Percentiles rank a stretch among this genome's conserved stretches.
Conservation (phyloP, 352 stramenopile genomes). For the Poterioochromonas sp. region DNA sequence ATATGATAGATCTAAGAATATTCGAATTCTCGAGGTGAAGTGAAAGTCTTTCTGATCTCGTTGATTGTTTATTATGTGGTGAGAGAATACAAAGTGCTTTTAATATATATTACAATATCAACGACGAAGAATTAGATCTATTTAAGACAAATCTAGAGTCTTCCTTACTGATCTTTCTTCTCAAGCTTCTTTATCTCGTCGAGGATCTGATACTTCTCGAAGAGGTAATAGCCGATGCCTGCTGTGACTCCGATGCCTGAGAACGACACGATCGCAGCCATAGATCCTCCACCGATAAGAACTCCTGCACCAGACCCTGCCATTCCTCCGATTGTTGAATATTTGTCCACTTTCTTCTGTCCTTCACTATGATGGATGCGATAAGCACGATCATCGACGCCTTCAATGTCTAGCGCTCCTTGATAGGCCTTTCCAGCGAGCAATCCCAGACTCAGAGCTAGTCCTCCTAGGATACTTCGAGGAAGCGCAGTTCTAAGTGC, state of each 20-base stretch:
- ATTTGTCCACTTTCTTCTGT: background rate
- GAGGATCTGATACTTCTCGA: background rate
- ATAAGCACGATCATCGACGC: slow-evolving; percentile 20
- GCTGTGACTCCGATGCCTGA: background rate
- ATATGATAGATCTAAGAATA: background rate
- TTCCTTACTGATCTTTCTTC: background rate
- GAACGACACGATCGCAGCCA: background rate
- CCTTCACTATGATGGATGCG: background rate
- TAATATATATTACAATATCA: no score
- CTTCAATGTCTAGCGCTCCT: background rate
- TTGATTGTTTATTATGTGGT: no score
- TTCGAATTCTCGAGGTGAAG: no score
- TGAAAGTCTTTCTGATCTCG: no score
- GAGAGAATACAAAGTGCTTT: background rate
- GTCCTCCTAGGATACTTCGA: background rate
- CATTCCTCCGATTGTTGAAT: background rate
- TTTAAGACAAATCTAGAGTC: background rate
- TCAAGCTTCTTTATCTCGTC: background rate
- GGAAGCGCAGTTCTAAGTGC: background rate
- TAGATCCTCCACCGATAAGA: background rate
- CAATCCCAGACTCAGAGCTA: background rate
- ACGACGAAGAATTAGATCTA: background rate
- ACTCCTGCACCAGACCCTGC: background rate
- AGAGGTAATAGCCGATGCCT: background rate
- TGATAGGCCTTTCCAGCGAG: background rate